Evolutionary conservation across 2,329 filamentous ascomycete species (phyloP).

Genomic region (Xylariaceae sp.): DNA sequence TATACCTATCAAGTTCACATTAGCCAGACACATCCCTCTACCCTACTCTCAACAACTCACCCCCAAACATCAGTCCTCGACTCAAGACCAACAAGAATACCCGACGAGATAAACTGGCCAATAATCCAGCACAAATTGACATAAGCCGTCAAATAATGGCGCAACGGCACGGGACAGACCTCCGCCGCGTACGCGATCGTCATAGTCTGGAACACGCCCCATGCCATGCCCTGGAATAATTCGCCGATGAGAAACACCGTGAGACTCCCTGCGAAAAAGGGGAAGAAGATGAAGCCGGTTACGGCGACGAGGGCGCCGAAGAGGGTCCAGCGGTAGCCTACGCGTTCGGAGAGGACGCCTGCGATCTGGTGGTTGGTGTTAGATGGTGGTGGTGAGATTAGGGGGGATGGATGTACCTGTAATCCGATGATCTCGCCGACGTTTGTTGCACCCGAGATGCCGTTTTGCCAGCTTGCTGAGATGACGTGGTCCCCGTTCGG

Average conservation of each 20-base stretch:
- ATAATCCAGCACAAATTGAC: constrained; percentile 32
- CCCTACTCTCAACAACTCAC: constrained; percentile 19
- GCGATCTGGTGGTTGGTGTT: constrained; percentile 29
- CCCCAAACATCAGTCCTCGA: constrained; percentile 28
- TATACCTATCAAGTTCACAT: constrained; percentile 22
- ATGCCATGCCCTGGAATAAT: constrained; percentile 39
- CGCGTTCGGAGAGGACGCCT: constrained; percentile 39
- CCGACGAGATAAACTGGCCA: constrained; percentile 38
- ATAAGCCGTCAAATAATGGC: constrained; percentile 29
- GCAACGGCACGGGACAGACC: constrained; percentile 28
- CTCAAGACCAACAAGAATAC: constrained; percentile 27
- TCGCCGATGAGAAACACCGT: constrained; percentile 36
- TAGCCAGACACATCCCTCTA: not conserved
- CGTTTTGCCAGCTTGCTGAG: constrained; percentile 44
- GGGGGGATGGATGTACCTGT: constrained; percentile 23
- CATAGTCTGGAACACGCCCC: constrained; percentile 32
- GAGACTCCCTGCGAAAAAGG: constrained; percentile 37
- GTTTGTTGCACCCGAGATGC: constrained; percentile 39
- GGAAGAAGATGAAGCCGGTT: constrained; percentile 38
- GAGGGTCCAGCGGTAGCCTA: constrained; percentile 39
- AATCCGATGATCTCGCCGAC: constrained; percentile 45
- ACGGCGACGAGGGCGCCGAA: constrained; percentile 34
- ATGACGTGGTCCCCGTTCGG: constrained; percentile 38
- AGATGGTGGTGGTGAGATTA: not conserved
- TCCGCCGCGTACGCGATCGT: constrained; percentile 29